Percentiles rank a stretch among this genome's conserved stretches.
Conservation (phyloP, 2,329 filamentous ascomycete species). For the Exophiala sp. region DNA sequence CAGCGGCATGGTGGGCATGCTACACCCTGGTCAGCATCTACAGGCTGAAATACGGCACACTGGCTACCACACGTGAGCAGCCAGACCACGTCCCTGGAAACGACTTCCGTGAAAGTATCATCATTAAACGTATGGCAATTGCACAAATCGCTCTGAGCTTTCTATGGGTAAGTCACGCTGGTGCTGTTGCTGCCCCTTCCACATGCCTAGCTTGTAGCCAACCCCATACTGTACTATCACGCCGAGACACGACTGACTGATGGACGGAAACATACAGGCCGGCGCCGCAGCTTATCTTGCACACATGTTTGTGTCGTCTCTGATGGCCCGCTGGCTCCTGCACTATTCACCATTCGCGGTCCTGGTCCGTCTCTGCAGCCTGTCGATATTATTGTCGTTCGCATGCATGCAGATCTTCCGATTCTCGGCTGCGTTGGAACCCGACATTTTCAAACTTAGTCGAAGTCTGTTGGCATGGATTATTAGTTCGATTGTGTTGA, state of each 20-base stretch:
- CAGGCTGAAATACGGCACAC: constrained; percentile 41
- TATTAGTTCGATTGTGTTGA: constrained; percentile 21
- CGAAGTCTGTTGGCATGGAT: constrained; percentile 26
- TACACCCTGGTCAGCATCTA: constrained; percentile 56
- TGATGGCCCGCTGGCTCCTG: constrained; percentile 57
- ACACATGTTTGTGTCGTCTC: constrained; percentile 27
- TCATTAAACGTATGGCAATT: constrained; percentile 14
- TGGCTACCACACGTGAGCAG: constrained; percentile 39
- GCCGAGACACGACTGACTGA: not conserved
- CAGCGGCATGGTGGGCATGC: constrained; percentile 68
- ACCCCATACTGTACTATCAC: not conserved
- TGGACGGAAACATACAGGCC: constrained; percentile 40
- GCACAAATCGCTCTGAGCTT: constrained; percentile 26
- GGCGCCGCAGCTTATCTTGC: constrained; percentile 26
- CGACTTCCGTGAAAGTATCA: constrained; percentile 42
- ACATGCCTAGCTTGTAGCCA: not conserved
- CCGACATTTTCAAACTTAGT: constrained; percentile 23
- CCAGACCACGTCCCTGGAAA: constrained; percentile 36
- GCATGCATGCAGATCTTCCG: constrained; percentile 25
- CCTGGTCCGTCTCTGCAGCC: constrained; percentile 62
- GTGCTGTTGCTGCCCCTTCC: not conserved
- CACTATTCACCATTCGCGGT: constrained; percentile 77
- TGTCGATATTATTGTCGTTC: constrained; percentile 27
- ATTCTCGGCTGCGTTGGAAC: constrained; percentile 20
- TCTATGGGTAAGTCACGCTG: constrained; percentile 28